These are phyloP conservation scores for Microdochium nivale DNA, from an alignment of 2,329 filamentous ascomycete genomes.

Conservation along the genomic window DNA sequence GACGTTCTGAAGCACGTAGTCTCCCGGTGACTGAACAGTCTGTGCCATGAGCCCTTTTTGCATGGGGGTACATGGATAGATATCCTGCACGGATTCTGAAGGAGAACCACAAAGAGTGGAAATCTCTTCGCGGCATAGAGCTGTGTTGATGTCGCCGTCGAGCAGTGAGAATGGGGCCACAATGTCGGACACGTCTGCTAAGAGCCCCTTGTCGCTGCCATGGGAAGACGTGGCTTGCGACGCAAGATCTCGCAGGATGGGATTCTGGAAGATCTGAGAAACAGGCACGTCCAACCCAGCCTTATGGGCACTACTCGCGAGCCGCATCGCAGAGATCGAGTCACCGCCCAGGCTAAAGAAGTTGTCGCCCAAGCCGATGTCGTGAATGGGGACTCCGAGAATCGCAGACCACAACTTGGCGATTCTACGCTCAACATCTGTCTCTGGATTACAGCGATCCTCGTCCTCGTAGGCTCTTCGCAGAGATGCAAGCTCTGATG, in stretches of 20 bases:
- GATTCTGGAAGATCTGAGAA: neutral
- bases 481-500: neutral
- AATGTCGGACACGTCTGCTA: neutral
- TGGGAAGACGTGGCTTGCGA: neutral
- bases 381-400: neutral
- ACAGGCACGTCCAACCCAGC: neutral
- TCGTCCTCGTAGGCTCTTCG: neutral
- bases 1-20: constrained; percentile 15
- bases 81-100: constrained; percentile 9
- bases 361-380: neutral
- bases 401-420: neutral
- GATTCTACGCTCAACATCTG: neutral
- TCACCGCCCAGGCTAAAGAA: neutral
- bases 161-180: neutral
- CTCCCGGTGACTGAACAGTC: constrained; percentile 11
- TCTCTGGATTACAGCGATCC: neutral
- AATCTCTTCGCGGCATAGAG: neutral
- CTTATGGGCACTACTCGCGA: neutral
- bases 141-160: neutral
- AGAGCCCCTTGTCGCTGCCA: neutral
- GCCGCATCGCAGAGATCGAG: neutral
- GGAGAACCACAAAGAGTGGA: constrained; percentile 4
- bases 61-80: constrained; percentile 17
- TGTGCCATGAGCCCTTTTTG: constrained; percentile 20
- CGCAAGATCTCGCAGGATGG: neutral